Base-by-base conservation (phyloP, 2,329 filamentous ascomycete species). In the Moelleriella libera region DNA sequence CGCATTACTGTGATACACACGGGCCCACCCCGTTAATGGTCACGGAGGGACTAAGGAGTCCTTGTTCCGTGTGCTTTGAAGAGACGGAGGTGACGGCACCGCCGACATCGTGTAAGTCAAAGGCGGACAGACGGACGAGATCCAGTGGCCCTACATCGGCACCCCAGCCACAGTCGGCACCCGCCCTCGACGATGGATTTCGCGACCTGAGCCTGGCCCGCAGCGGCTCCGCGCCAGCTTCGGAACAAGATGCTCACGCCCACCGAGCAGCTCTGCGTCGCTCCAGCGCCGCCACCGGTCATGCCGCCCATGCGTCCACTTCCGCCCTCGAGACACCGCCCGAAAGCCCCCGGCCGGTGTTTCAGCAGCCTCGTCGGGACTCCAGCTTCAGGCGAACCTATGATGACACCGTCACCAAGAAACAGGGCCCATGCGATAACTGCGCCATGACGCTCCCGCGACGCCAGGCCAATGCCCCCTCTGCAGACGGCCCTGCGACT, bases 1-100 rank as follows among this genome's bases (percentile, higher is more conserved):
- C 80, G 57, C 80, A 83, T 61, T 83, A 83, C 60, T 84, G 80
- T 70, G 80, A 84, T 61, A 70, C 77, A 52, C 80, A 84, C 64
- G 80, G 80, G 52, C 80, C 80, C 45, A 83, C 80, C 44, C 80
- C 80, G 45, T 63, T 84, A 49, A 82, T 84, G 75, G 80, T 83
- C 57, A 84, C 80, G 37, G 79, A 84, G 60, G 79, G 78, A 45
- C 64, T 82, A 11, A 76, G 78, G 2, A 74, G 78, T 10, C 70
- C 75, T 44, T 84, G 80, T 57, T 67, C 68, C 49, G 68, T 71
- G 55, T 84, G 80, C 58, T 75, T 70, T 57, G 75, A 81, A 34
- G 60, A 64, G 41, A 32, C 47, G 30, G 45, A 50, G 47, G 43
- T 50, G 14, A 21, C 47, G 5, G 49, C 31, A 30, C 10, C 44